phyloP scores from a whole-genome alignment of 768 basidiomycete genomes.

The Amanita muscaria region DNA sequence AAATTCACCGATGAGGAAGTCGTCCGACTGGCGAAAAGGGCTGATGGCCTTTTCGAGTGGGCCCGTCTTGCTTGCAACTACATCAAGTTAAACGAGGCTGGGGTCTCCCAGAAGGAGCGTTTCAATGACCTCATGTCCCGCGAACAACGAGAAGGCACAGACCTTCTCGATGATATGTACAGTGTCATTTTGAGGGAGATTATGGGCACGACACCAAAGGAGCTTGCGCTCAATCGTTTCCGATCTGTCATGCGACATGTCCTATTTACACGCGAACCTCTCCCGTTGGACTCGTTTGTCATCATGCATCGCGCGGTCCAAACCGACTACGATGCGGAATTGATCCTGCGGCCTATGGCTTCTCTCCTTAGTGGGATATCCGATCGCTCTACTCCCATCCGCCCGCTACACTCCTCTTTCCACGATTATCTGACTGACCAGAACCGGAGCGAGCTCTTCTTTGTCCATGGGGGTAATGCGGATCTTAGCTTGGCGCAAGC shows the following conservation, averaged over 20 bases:
- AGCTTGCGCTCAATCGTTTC: no score
- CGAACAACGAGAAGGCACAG: not conserved
- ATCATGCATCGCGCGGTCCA: constrained; percentile 7
- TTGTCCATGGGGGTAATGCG: not conserved
- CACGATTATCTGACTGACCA: constrained; percentile 22
- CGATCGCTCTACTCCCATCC: no score
- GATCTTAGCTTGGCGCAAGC: constrained; percentile 8
- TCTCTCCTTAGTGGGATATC: not conserved
- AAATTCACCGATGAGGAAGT: constrained; percentile 7
- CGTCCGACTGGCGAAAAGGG: constrained; percentile 13
- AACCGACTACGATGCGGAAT: not conserved
- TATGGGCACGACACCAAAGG: not conserved
- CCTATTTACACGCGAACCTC: not conserved
- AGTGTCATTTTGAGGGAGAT: constrained; percentile 4
- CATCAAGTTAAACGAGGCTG: constrained; percentile 17
- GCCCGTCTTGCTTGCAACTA: no score
- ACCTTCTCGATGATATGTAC: no score
- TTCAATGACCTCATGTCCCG: not conserved
- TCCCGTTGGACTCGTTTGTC: not conserved
- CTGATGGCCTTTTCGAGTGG: constrained; percentile 26
- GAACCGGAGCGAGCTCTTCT: constrained; percentile 16
- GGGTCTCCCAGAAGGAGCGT: not conserved
- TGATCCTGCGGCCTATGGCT: not conserved
- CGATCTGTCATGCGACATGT: constrained; percentile 1
- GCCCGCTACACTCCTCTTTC: no score